Base-by-base conservation (phyloP, 495 filamentous ascomycete species). In the Pseudotulostoma volvatum region DNA sequence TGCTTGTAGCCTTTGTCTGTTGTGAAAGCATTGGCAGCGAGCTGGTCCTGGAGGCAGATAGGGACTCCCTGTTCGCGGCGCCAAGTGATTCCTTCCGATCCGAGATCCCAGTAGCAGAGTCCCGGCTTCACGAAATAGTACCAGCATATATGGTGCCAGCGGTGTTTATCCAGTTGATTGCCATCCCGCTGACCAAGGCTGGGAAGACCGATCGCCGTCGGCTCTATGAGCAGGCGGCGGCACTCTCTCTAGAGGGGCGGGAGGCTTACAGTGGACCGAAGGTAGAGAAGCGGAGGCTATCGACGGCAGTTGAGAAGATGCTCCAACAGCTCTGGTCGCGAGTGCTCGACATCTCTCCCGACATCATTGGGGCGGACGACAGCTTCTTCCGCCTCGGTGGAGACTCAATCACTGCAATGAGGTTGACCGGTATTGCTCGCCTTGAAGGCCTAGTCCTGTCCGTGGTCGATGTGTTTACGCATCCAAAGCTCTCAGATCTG, bases 401-500 rank as follows among this genome's bases (percentile, higher is more conserved):
- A 0, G 40, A 53, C 23, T 55, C 52, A 9, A 23, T 55, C 5
- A 14, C 21, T 8, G 50, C 49, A 3, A 55, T 55, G 41, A 44
- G 44, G 32, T 31, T 55, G 16, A 49, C 45, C 1, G 33, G 38
- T 3, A 37, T 36, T 7, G 25, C 13, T 15, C 20, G 44, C 14
- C 16, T 43, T 0, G 41, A 54, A 14, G 44, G 44, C 5, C 45
- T 59, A n/a, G 42, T 39, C 0, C 44, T 68, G 1, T 59, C 47
- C 25, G 52, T 64, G 2, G 51, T 49, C 4, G 47, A 49, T 33
- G 56, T 64, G 18, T 66, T 64, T 37, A 43, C 40, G 3, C 45
- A 60, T 14, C 55, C 57, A 4, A 54, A 43, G 31, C 47, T 65
- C 5, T 37, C 46, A 2, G 56, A 61, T 9, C 55, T 64, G 61